A percentile compares a stretch with the other conserved stretches of the same genome.
Conservation (phyloP, 495 filamentous ascomycete species). For the Aspergillus avenaceus region DNA sequence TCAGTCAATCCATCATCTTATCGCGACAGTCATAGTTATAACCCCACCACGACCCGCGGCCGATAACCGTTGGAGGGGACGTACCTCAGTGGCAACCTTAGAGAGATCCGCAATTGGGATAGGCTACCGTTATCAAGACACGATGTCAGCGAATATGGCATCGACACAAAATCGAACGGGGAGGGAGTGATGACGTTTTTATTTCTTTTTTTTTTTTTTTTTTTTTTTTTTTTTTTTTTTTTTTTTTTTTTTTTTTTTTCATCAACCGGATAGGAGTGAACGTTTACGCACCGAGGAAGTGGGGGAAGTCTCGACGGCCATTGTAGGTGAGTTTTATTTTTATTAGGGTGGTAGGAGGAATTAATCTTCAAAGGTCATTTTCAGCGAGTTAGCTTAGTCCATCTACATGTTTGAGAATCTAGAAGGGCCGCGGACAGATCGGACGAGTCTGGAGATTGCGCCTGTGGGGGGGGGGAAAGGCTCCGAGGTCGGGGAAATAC, state of each 20-base stretch:
- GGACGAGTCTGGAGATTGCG: slow-evolving; percentile 6
- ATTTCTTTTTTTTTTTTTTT: no score
- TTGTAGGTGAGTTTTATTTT: slow-evolving; percentile 19
- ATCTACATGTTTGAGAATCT: slow-evolving; percentile 6
- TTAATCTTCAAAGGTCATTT: neutral
- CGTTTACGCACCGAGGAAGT: slow-evolving; percentile 28
- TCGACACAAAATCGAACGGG: neutral
- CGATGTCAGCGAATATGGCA: slow-evolving; percentile 9
- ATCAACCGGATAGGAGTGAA: neutral
- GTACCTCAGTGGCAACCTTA: slow-evolving; percentile 79
- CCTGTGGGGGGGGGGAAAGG: slow-evolving; percentile 18
- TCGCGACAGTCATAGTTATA: neutral
- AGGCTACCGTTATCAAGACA: slow-evolving; percentile 50
- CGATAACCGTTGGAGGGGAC: slow-evolving; percentile 20
- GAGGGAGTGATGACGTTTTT: neutral
- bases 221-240: no score
- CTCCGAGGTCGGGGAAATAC: slow-evolving; percentile 1
- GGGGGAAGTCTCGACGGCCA: slow-evolving; percentile 33
- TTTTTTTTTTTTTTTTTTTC: no score
- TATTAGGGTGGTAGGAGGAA: neutral
- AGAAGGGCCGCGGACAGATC: slow-evolving; percentile 8
- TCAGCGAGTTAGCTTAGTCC: slow-evolving; percentile 8
- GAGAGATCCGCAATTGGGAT: slow-evolving; percentile 70
- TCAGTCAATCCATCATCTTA: neutral
- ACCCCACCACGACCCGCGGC: neutral